These are phyloP conservation scores for Hirsutella rhossiliensis DNA, from an alignment of 2,329 filamentous ascomycete species.

Conservation along the genomic window DNA sequence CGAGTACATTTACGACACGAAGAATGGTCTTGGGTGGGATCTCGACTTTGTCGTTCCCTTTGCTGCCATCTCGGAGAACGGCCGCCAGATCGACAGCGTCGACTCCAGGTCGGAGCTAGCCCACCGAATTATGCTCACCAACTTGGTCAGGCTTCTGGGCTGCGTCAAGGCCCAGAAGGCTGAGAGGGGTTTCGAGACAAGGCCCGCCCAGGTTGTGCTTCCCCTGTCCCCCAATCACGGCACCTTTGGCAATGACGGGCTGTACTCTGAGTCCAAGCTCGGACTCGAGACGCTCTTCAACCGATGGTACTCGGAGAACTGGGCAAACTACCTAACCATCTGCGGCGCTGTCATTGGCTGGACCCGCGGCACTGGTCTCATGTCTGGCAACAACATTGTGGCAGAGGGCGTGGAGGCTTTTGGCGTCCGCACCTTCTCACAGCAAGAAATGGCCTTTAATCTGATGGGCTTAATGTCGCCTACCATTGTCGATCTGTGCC, in stretches of 20 bases:
- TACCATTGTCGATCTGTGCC: slow-evolving; percentile 86
- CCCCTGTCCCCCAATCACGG: slow-evolving; percentile 96
- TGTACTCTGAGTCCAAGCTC: slow-evolving; percentile 97
- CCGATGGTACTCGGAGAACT: slow-evolving; percentile 94
- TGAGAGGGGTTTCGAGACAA: slow-evolving; percentile 79
- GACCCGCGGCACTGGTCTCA: slow-evolving; percentile 96
- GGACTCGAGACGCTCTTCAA: slow-evolving; percentile 96
- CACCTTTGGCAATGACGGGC: slow-evolving; percentile 93
- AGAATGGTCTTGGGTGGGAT: slow-evolving; percentile 96
- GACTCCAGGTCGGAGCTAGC: slow-evolving; percentile 97
- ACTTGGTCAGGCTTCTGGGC: slow-evolving; percentile 83
- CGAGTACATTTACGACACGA: slow-evolving; percentile 92
- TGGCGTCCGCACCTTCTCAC: slow-evolving; percentile 94
- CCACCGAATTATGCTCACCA: slow-evolving; percentile 98
- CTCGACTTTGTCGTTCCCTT: slow-evolving; percentile 94
- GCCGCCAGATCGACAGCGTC: slow-evolving; percentile 90
- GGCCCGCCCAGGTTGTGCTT: slow-evolving; percentile 90
- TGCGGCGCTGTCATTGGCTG: slow-evolving; percentile 97
- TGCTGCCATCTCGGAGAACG: slow-evolving; percentile 94
- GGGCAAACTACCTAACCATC: slow-evolving; percentile 94
- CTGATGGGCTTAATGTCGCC: slow-evolving; percentile 92
- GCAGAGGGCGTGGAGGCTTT: slow-evolving; percentile 94
- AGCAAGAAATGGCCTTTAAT: slow-evolving; percentile 99
- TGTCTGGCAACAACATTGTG: slow-evolving; percentile 96
- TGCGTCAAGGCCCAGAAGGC: slow-evolving; percentile 85